These are phyloP conservation scores for Fusarium metavorans DNA, from an alignment of 2,329 filamentous ascomycete species.

Conservation along the genomic window DNA sequence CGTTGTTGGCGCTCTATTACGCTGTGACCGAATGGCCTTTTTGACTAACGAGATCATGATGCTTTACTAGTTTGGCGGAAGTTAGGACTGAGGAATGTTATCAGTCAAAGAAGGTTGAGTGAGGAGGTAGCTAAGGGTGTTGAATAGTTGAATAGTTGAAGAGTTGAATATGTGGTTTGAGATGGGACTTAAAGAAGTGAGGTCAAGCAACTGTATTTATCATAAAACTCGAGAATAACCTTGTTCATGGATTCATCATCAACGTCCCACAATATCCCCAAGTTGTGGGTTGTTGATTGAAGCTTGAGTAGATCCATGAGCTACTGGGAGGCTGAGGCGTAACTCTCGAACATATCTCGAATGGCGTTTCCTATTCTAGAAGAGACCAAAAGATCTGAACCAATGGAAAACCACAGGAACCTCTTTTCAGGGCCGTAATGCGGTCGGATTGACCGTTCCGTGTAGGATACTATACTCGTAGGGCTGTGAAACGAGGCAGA, in stretches of 20 bases:
- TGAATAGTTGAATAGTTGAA: background rate
- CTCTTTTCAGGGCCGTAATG: background rate
- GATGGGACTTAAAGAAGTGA: background rate
- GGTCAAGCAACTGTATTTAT: constrained; percentile 18
- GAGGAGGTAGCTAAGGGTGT: background rate
- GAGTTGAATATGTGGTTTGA: background rate
- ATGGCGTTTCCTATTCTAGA: constrained; percentile 35
- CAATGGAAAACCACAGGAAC: constrained; percentile 14
- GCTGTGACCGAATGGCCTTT: constrained; percentile 25
- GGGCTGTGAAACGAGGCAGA: constrained; percentile 28
- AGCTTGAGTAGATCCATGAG: constrained; percentile 1
- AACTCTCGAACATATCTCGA: constrained; percentile 24
- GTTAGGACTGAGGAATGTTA: background rate
- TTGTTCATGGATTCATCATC: background rate
- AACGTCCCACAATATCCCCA: background rate
- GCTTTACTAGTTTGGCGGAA: background rate
- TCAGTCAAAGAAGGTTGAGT: background rate
- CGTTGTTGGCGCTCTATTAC: constrained; percentile 5
- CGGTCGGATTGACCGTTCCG: constrained; percentile 14
- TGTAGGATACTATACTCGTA: constrained; percentile 20
- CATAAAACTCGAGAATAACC: background rate
- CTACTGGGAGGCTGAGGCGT: constrained; percentile 1
- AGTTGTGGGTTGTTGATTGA: background rate
- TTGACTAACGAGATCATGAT: constrained; percentile 27
- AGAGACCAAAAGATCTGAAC: background rate